Evolutionary conservation across 148 eudicot genomes (phyloP), one percentile per base, ranked within the genome.

Genomic region (Diospyros kaki): DNA sequence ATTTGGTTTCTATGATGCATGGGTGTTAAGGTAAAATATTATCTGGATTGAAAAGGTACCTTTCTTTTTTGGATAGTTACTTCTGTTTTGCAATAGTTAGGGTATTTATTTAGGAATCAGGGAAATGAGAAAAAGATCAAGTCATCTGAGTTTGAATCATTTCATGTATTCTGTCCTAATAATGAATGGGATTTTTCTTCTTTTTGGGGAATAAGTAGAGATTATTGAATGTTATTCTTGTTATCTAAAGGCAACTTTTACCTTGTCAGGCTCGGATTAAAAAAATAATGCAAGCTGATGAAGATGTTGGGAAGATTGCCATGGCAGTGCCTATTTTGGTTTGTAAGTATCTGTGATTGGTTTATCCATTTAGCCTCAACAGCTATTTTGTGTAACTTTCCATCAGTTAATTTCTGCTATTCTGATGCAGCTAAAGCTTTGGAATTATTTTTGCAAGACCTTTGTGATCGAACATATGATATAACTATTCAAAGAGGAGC

Each of bases 271-370:
- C 97, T 81, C 95, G 98, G 68, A 94, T 94, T 72, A 94, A 94
- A 75, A 94, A 94, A 80, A 94, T 94, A 53, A 94, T 94, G 98
- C 98, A 94, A 86, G 97, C 98, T 76, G 98, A 94, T 83, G 98
- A 94, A 79, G 98, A 94, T 83, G 95, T 94, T 39, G 98, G 98
- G 66, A 94, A 94, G 85, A 94, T 94, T 83, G 98, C 98, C 52
- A 87, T 94, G 98, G 98, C 98, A 61, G 98, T 94, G 66, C 98
- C 98, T 54, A 95, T 94, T 83, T 78, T 94, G 85, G 98, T 94
- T 64, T 94, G 98, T 94, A 78, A 84, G 98, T 86, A 68, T 64
- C 59, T 65, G 3, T 6, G 38, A 13, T 40, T 55, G 28, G 28
- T 48, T 74, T 66, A 68, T 5, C 11, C 38, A 45, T 76, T 68